These are phyloP conservation scores for Candida dubliniensis DNA, from an alignment of 1,139 yeast species.

Conservation along the genomic window DNA sequence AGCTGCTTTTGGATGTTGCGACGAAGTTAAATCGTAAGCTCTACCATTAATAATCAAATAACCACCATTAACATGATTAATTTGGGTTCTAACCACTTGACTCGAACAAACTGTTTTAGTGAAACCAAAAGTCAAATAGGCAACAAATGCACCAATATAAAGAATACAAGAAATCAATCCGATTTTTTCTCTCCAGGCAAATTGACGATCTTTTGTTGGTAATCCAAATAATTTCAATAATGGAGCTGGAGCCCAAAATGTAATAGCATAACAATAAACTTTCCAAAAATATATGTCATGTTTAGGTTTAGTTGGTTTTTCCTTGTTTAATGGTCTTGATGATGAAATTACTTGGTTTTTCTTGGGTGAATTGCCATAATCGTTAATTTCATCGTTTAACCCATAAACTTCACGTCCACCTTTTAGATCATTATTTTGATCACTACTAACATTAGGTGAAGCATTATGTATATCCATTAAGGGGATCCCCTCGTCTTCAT, in stretches of 20 bases:
- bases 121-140: slow-evolving; percentile 88
- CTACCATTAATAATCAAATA: slow-evolving; percentile 78
- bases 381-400: slow-evolving; percentile 55
- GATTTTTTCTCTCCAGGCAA: slow-evolving; percentile 96
- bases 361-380: slow-evolving; percentile 23
- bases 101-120: slow-evolving; percentile 78
- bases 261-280: slow-evolving; percentile 71
- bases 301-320: slow-evolving; percentile 18
- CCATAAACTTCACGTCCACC: slow-evolving; percentile 59
- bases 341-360: slow-evolving; percentile 29
- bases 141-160: slow-evolving; percentile 74
- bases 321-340: slow-evolving; percentile 7
- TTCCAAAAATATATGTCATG: slow-evolving; percentile 67
- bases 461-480: slow-evolving; percentile 38
- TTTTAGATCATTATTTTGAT: slow-evolving; percentile 14
- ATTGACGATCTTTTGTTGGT: slow-evolving; percentile 75
- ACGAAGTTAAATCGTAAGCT: slow-evolving; percentile 67
- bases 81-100: slow-evolving; percentile 51
- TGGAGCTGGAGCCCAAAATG: slow-evolving; percentile 92
- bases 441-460: slow-evolving; percentile 9
- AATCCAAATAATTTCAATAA: slow-evolving; percentile 73
- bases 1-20: slow-evolving; percentile 77
- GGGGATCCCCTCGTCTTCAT: slow-evolving; percentile 46
- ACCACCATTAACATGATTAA: slow-evolving; percentile 58
- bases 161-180: slow-evolving; percentile 77